phyloP scores from a whole-genome alignment of 768 basidiomycete species.

The Rhizopogon salebrosus region DNA sequence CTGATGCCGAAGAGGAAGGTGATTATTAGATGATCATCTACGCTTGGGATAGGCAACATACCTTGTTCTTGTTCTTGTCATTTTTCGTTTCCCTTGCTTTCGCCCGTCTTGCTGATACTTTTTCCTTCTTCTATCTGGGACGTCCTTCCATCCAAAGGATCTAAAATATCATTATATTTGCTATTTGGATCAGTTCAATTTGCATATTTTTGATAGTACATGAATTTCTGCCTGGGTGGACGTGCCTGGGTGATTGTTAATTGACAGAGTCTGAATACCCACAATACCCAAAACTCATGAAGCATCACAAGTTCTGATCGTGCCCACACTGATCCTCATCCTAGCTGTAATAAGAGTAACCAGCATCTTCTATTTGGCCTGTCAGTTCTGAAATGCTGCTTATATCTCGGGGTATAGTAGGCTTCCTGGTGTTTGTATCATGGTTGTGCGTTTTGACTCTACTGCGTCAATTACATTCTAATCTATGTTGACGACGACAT shows the following conservation, averaged over 20 bases:
- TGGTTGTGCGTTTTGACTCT: not conserved
- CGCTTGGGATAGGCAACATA: not conserved
- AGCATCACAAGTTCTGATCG: too few species aligned
- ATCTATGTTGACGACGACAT: constrained; percentile 34
- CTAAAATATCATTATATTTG: constrained; percentile 4
- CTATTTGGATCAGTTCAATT: constrained; percentile 1
- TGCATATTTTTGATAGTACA: constrained; percentile 1
- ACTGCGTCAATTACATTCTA: constrained; percentile 8
- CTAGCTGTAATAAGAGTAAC: too few species aligned
- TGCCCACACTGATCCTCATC: too few species aligned
- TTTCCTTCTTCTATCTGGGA: not conserved
- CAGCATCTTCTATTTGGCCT: too few species aligned
- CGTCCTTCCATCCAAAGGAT: constrained; percentile 3
- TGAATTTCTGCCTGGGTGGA: constrained; percentile 4
- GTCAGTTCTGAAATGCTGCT: too few species aligned
- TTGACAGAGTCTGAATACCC: too few species aligned
- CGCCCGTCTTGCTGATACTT: constrained; percentile 1
- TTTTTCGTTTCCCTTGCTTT: not conserved
- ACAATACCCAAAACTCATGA: too few species aligned
- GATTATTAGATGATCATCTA: constrained; percentile 38
- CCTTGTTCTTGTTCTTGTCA: not conserved
- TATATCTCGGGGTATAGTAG: too few species aligned
- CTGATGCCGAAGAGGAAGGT: constrained; percentile 62
- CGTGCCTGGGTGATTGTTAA: too few species aligned
- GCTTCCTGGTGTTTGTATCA: too few species aligned